Base-by-base conservation (phyloP, 768 basidiomycete genomes). In the Hebeloma cylindrosporum region DNA sequence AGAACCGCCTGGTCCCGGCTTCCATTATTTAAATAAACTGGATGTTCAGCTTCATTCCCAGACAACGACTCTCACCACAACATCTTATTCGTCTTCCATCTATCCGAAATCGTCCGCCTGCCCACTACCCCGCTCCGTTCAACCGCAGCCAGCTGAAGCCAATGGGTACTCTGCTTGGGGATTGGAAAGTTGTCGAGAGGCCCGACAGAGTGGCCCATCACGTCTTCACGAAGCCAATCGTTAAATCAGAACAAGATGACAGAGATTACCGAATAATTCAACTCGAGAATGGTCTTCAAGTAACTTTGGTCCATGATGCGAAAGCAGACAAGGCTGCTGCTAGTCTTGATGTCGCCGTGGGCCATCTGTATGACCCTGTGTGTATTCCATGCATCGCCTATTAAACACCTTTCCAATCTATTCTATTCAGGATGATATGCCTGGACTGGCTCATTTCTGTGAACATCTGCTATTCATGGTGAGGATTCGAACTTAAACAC, bases 381-480 rank as follows among this genome's bases (percentile, higher is more conserved):
- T 29, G 41, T 16, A 28, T 25, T 10, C 23, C 11, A n/a, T 18
- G 31, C 18, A 25, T 25, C 2, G 7, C 17, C 28, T n/a, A 29
- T 43, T n/a, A 22, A 8, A 58, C 64, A 77, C 70, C 20, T 25
- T 37, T 25, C n/a, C 29, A 35, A 25, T 32, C 40, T 13, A 8
- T 29, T 29, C 27, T 33, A 14, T 51, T 21, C 56, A 89, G 82
- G 82, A 78, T 61, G 92, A 95, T 60, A 87, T 93, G 78, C 93
- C 89, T 7, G 93, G 93, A 8, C 75, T 94, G 32, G 93, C 93
- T 36, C 92, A 95, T 65, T 94, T 94, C 60, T 94, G 93, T 68
- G 95, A 99, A 63, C 95, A 99, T 64, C 62, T 99, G 37, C 66
- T 96, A 50, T 99, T 99, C 67, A 91, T 99, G 84, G 94, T 93